Base-by-base conservation (phyloP, 129 eudicot genomes). In the Centella asiatica region DNA sequence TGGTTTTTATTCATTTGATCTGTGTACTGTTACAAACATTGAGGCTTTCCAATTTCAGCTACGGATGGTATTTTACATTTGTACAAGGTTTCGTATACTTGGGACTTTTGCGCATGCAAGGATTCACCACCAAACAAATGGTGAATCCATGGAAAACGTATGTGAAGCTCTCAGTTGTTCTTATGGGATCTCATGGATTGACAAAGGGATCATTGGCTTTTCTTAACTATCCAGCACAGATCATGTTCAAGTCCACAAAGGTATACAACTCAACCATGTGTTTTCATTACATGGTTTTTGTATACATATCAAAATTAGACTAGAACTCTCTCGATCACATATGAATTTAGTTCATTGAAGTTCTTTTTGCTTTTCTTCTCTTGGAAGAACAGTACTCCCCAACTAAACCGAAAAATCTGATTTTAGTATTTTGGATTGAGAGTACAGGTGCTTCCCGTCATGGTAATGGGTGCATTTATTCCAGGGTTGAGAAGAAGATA, bases 211-310 rank as follows among this genome's bases (percentile, higher is more conserved):
- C 96, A 14, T 80, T 92, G 57, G 99, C 98, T 60, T 92, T 73
- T 54, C 99, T 92, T 34, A 92, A 92, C 58, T 92, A 92, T 65
- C 96, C 99, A 4, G 96, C 99, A 40, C 99, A 92, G 49, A 80
- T 92, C 45, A 92, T 92, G 99, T 92, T 92, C 68, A 92, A 92
- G 71, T 92, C 99, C 20, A 92, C 95, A 20, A 92, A 92, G 99
- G 99, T 92, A 77, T 19, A 42, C 12, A 11, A 4, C 10, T 44
- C 28, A 48, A 46, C 4, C 46, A 12, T 31, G 12, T 48, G 11
- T 45, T 45, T 1, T 63, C 29, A 19, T 11, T 44, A 23, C 4
- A 37, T 36, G 22, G 1, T 44, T 65, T 33, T 18, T 25, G 13
- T 8, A 12, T 31, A 29, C 15, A n/a, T 32, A 15, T 12, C 15